Percentiles rank a stretch among this genome's conserved stretches.
Conservation (phyloP, 1,284 basidiomycete genomes). For the Cutaneotrichosporon sp. region DNA sequence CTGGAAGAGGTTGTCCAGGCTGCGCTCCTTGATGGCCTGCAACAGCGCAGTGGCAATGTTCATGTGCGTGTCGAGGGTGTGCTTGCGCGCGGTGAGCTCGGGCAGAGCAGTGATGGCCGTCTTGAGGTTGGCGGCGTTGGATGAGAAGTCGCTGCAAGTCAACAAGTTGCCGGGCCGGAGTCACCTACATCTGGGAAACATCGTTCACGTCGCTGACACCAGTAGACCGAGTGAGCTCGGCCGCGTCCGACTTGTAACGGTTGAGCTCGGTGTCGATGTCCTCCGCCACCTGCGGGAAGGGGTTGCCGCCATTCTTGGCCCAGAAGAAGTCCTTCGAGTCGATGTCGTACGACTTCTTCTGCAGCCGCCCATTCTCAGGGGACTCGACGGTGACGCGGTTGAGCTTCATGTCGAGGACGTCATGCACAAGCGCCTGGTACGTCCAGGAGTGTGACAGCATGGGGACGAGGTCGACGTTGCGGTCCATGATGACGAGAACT, state of each 20-base stretch:
- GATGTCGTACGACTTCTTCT: conserved; percentile 91
- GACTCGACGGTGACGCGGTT: conserved; percentile 85
- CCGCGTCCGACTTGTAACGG: conserved; percentile 94
- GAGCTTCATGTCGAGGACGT: conserved; percentile 95
- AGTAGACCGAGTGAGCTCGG: conserved; percentile 93
- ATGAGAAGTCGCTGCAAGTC: conserved; percentile 74
- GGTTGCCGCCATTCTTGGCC: conserved; percentile 92
- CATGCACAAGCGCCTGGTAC: conserved; percentile 96
- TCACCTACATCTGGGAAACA: conserved; percentile 80
- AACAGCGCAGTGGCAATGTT: conserved; percentile 96
- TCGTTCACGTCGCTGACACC: conserved; percentile 96
- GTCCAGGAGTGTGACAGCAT: conserved; percentile 99
- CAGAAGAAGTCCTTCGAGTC: conserved; percentile 99
- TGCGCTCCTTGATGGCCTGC: conserved; percentile 93
- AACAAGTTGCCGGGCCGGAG: conserved; percentile 8
- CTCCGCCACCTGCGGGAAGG: conserved; percentile 98
- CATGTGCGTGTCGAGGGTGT: conserved; percentile 97
- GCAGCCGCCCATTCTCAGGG: conserved; percentile 61
- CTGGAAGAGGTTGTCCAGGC: conserved; percentile 94
- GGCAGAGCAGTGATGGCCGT: conserved; percentile 98
- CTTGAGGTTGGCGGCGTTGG: conserved; percentile 93
- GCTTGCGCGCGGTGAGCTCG: conserved; percentile 93
- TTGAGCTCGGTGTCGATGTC: conserved; percentile 93
- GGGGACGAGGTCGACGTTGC: conserved; percentile 92
- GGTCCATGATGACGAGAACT: conserved; percentile 92